These are phyloP conservation scores for Berberis thunbergii DNA, from an alignment of 164 flowering plant species.

Conservation along the genomic window DNA sequence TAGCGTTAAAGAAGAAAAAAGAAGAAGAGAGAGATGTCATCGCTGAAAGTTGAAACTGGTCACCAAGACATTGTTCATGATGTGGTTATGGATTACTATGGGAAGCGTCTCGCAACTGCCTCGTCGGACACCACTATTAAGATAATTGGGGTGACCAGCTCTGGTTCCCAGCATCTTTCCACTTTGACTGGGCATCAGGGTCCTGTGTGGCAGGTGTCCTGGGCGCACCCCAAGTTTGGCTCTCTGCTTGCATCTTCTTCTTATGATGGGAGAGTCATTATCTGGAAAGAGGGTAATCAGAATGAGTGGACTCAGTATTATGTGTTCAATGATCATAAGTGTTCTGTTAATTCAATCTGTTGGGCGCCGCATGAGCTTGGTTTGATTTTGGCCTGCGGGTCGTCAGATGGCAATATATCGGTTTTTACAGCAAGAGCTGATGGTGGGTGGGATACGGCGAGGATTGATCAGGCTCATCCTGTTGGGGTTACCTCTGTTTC, in stretches of 20 bases:
- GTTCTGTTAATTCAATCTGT: constrained; percentile 41
- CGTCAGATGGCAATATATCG: constrained; percentile 47
- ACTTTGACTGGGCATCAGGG: constrained; percentile 36
- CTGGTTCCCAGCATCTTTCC: constrained; percentile 26
- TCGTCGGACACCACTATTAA: constrained; percentile 33
- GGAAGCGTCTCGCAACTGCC: constrained; percentile 34
- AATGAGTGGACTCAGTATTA: constrained; percentile 37
- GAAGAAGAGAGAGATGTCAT: constrained; percentile 17
- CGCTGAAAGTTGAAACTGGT: constrained; percentile 37
- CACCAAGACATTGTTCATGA: constrained; percentile 33
- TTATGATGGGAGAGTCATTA: constrained; percentile 34
- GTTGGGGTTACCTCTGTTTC: constrained; percentile 53
- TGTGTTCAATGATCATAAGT: constrained; percentile 38
- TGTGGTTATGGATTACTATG: constrained; percentile 39
- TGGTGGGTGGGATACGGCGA: constrained; percentile 39
- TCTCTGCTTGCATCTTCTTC: constrained; percentile 37
- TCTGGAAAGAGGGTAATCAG: constrained; percentile 37
- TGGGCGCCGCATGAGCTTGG: constrained; percentile 57
- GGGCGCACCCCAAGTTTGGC: constrained; percentile 43
- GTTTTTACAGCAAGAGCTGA: constrained; percentile 36
- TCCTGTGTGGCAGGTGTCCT: constrained; percentile 43
- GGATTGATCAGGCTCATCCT: constrained; percentile 44
- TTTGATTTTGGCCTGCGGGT: constrained; percentile 43
- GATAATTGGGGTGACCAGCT: constrained; percentile 25
- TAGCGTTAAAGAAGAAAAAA: neutral